Evolutionary conservation across 441 rosid genomes (phyloP).

Genomic region (Omphalea diandra): DNA sequence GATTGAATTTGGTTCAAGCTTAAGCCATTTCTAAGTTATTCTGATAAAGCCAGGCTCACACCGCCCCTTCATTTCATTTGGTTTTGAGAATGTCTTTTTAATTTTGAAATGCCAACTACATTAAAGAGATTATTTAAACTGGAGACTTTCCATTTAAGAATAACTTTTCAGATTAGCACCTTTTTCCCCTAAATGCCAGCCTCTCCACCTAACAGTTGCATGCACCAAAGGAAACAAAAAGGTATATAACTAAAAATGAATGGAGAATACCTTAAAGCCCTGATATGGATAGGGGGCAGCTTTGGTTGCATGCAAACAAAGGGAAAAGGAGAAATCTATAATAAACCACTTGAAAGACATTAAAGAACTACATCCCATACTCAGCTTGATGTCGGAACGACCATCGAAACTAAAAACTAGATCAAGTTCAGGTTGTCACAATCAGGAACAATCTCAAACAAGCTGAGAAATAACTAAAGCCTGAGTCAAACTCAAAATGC

Average conservation of each 20-base stretch:
- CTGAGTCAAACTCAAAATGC: not conserved
- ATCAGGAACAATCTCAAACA: not conserved
- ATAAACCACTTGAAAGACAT: not conserved
- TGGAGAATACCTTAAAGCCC: not conserved
- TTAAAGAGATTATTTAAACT: not conserved
- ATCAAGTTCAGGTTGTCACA: not conserved
- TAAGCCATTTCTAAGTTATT: not conserved
- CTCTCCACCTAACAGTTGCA: not conserved
- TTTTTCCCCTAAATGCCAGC: not conserved
- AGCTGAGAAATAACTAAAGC: not conserved
- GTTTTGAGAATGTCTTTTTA: no score
- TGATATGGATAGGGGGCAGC: not conserved
- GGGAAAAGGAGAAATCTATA: not conserved
- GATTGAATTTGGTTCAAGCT: not conserved
- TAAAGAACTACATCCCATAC: not conserved
- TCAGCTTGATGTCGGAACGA: not conserved
- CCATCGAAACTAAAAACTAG: not conserved
- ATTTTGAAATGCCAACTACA: not conserved
- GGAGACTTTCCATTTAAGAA: not conserved
- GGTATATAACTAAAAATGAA: not conserved
- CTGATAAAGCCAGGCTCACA: not conserved
- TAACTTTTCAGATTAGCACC: not conserved
- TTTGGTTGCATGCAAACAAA: not conserved
- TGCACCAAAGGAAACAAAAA: not conserved
- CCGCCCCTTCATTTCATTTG: not conserved